Evolutionary conservation across 768 basidiomycete genomes (phyloP).

Genomic region (Floccularia luteovirens): DNA sequence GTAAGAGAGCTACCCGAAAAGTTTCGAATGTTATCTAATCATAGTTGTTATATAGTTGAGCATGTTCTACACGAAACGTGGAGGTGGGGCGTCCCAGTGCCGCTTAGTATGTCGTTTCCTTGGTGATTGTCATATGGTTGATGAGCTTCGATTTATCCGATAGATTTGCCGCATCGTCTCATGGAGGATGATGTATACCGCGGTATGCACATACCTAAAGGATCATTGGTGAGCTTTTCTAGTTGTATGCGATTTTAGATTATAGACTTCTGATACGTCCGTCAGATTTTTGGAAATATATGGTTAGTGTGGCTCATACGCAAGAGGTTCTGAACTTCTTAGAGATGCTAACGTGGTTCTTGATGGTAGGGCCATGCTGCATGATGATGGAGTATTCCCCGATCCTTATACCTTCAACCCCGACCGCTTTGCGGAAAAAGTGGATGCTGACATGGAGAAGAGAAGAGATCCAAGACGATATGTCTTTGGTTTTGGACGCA

Average conservation of each 20-base stretch:
- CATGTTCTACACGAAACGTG: slow-evolving; percentile 47
- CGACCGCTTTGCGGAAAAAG: slow-evolving; percentile 37
- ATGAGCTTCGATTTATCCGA: slow-evolving; percentile 2
- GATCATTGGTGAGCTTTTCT: slow-evolving; percentile 37
- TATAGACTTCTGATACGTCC: too few relatives aligned
- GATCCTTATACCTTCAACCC: slow-evolving; percentile 45
- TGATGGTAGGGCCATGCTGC: slow-evolving; percentile 40
- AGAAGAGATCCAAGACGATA: slow-evolving; percentile 23
- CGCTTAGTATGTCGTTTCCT: slow-evolving; percentile 37
- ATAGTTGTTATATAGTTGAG: slow-evolving; percentile 29
- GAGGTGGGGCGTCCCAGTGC: slow-evolving; percentile 52
- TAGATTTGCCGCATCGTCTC: slow-evolving; percentile 58
- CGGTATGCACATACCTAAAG: slow-evolving; percentile 53
- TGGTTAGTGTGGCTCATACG: slow-evolving; percentile 27
- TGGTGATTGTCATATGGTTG: neutral
- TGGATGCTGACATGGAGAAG: slow-evolving; percentile 17
- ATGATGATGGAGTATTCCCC: slow-evolving; percentile 41
- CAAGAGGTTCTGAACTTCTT: neutral
- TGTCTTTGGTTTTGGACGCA: slow-evolving; percentile 34
- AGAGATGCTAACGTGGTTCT: neutral
- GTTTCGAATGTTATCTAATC: neutral
- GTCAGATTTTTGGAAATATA: slow-evolving; percentile 49
- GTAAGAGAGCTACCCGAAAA: slow-evolving; percentile 16
- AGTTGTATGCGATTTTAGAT: too few relatives aligned
- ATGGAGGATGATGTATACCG: slow-evolving; percentile 60